Evolutionary conservation across 129 eudicot species (phyloP), one percentile per base, ranked within the genome.

Genomic region (Flaveria linearis): DNA sequence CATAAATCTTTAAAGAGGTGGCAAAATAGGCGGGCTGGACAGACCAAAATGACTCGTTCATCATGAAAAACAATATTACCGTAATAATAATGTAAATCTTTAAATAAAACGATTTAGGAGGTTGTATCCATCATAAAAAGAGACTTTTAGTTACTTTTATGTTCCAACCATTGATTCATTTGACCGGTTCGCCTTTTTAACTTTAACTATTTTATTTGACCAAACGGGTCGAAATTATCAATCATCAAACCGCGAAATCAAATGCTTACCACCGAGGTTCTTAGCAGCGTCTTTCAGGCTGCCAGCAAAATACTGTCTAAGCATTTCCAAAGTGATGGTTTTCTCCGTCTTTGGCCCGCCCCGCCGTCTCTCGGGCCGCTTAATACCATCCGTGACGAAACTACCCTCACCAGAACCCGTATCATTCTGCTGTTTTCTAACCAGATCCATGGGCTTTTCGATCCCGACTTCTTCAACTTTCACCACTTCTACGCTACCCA

Each of bases 231-330:
- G 41, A 36, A 3, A 56, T 10, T 56, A 56, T 16, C 9, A 56
- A 56, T 20, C 28, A 57, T 57, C 30, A 57, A 61, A 33, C 46
- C 69, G 15, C 3, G 43, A 36, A 23, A 28, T n/a, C 23, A 2
- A 20, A n/a, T 23, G 43, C 97, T 88, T 85, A 94, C 99, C 99
- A 10, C 99, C 97, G 72, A 94, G 82, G 83, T 82, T 83, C 76
- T 84, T 94, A 9, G 99, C 99, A 28, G 99, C 99, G 65, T 94
- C 99, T 82, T 91, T 94, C 28, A 94, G 73, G 81, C 99, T 94
- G 17, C 99, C 99, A 10, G 99, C 97, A 86, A 94, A 94, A 84
- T 94, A 87, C 77, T 94, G 96, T 80, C 88, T 83, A 50, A 94
- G 90, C 85, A 91, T 85, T 64, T 91, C 84, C 85, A 91, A 77